Percentiles rank a stretch among this genome's conserved stretches.
Evolutionary conservation across 352 stramenopile genomes (phyloP).

Genomic region (Saprolegnia diclina): DNA sequence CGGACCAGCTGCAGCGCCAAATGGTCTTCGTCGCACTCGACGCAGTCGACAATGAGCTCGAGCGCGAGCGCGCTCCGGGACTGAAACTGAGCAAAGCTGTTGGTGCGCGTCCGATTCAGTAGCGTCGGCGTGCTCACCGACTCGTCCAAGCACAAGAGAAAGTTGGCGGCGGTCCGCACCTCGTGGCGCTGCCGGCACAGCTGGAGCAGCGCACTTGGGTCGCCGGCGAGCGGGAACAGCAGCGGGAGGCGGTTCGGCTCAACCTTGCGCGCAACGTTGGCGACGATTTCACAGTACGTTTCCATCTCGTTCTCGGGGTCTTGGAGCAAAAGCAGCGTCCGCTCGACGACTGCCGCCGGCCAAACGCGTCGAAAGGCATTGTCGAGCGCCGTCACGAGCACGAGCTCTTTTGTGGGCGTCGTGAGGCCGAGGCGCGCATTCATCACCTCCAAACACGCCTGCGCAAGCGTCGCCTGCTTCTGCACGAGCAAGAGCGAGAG

Average conservation of each 20-base stretch:
- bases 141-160: conserved; percentile 72
- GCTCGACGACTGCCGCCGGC: conserved; percentile 37
- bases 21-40: conserved; percentile 70
- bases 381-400: conserved; percentile 76
- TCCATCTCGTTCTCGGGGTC: conserved; percentile 42
- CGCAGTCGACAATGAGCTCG: conserved; percentile 57
- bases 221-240: conserved; percentile 60
- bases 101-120: conserved; percentile 6
- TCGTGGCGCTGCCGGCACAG: conserved; percentile 61
- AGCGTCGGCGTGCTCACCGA: background rate
- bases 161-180: conserved; percentile 75
- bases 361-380: conserved; percentile 48
- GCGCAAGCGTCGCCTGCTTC: conserved; percentile 51
- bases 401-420: conserved; percentile 69
- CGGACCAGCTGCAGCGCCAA: conserved; percentile 73
- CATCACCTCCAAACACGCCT: conserved; percentile 42
- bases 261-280: conserved; percentile 76
- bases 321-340: conserved; percentile 49
- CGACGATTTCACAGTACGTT: conserved; percentile 81
- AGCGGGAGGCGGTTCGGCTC: conserved; percentile 66
- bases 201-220: conserved; percentile 56
- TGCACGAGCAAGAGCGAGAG: conserved; percentile 65
- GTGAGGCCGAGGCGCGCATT: conserved; percentile 51
- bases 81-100: conserved; percentile 26
- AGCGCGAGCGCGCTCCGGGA: conserved; percentile 53